phyloP scores from a whole-genome alignment of 495 filamentous ascomycete species.

The Parmelia sp. region DNA sequence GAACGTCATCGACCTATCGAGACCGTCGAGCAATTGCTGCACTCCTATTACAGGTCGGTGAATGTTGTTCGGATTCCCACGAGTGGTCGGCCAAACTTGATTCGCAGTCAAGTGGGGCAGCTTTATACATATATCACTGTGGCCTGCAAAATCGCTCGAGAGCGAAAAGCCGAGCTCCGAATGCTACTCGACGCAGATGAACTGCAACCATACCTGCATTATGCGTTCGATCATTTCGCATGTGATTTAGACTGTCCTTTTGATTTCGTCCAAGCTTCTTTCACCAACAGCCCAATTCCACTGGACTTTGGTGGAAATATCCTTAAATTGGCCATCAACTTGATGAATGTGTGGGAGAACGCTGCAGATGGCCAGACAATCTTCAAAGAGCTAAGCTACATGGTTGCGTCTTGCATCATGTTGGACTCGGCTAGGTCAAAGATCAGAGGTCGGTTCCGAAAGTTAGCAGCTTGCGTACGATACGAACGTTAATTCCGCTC shows the following conservation, averaged over 20 bases:
- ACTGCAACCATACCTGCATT: conserved; percentile 44
- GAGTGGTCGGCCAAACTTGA: conserved; percentile 38
- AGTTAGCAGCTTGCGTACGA: too few species aligned
- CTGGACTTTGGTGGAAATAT: conserved; percentile 49
- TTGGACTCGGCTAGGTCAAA: conserved; percentile 44
- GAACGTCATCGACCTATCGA: conserved; percentile 29
- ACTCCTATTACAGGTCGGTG: conserved; percentile 49
- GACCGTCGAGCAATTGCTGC: conserved; percentile 43
- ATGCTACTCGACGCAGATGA: conserved; percentile 48
- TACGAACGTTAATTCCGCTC: too few species aligned
- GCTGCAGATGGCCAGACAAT: conserved; percentile 32
- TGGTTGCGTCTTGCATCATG: conserved; percentile 51
- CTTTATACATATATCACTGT: conserved; percentile 39
- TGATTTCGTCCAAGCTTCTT: conserved; percentile 47
- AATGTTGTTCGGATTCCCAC: conserved; percentile 48
- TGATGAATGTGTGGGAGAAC: conserved; percentile 35
- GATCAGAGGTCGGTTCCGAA: conserved; percentile 30
- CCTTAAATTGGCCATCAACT: conserved; percentile 42
- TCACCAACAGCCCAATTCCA: conserved; percentile 40
- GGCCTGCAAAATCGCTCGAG: conserved; percentile 34
- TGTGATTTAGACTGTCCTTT: conserved; percentile 46
- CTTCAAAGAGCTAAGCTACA: conserved; percentile 43
- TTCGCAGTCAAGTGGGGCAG: conserved; percentile 45
- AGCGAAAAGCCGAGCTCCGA: conserved; percentile 37
- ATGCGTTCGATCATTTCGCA: conserved; percentile 53